Evolutionary conservation across 805 yeast species (phyloP).

Genomic region (Ogataea thermomethanolica): DNA sequence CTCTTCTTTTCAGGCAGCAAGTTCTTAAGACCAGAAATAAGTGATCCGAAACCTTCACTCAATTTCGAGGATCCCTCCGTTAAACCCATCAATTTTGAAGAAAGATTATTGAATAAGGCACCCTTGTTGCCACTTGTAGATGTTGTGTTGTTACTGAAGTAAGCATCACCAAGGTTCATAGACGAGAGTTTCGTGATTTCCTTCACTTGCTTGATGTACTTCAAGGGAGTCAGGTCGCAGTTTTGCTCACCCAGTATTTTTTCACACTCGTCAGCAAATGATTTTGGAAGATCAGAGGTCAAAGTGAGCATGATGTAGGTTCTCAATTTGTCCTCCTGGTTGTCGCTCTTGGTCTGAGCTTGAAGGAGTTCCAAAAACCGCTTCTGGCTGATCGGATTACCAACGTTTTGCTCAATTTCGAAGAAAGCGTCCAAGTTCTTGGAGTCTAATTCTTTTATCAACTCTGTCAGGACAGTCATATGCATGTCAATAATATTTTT

Average conservation of each 20-base stretch:
- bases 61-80: conserved; percentile 64
- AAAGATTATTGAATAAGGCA: conserved; percentile 67
- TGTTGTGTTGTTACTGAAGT: conserved; percentile 28
- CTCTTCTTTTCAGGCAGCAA: conserved; percentile 83
- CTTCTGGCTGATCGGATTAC: conserved; percentile 53
- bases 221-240: conserved; percentile 61
- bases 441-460: conserved; percentile 80
- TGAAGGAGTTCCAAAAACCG: conserved; percentile 59
- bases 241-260: conserved; percentile 50
- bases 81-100: conserved; percentile 74
- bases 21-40: conserved; percentile 84
- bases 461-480: conserved; percentile 87
- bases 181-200: conserved; percentile 59
- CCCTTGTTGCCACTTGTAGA: conserved; percentile 31
- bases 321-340: conserved; percentile 71
- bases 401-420: conserved; percentile 85
- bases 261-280: conserved; percentile 59
- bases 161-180: conserved; percentile 35
- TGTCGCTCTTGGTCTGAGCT: conserved; percentile 53
- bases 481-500: conserved; percentile 91
- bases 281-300: conserved; percentile 45
- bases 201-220: conserved; percentile 75
- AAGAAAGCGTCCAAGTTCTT: conserved; percentile 86
- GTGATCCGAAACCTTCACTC: conserved; percentile 84
- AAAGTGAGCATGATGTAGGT: conserved; percentile 80